These are phyloP conservation scores for Halophytophthora polymorphica DNA, from an alignment of 352 stramenopile species.

Conservation along the genomic window DNA sequence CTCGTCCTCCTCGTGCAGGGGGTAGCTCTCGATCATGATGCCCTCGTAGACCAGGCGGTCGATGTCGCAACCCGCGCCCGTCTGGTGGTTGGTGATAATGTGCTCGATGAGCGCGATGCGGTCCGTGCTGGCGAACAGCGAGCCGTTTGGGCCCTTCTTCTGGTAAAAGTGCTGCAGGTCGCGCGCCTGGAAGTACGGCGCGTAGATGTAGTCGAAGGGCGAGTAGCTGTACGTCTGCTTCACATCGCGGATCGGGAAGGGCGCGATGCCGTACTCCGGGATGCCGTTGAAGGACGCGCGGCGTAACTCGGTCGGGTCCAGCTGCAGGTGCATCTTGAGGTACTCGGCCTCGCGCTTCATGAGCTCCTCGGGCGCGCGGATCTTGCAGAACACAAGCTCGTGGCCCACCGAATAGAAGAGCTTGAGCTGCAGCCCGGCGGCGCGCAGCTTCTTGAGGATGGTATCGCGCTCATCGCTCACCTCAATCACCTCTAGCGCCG, in stretches of 20 bases:
- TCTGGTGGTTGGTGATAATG: constrained; percentile 75
- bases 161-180: constrained; percentile 70
- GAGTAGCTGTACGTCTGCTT: constrained; percentile 75
- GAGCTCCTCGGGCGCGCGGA: constrained; percentile 70
- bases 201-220: constrained; percentile 85
- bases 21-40: constrained; percentile 75
- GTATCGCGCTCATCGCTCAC: constrained; percentile 64
- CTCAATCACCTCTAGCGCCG: constrained; percentile 55
- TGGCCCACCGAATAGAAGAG: constrained; percentile 71
- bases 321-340: constrained; percentile 73
- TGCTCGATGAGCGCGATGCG: constrained; percentile 80
- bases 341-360: constrained; percentile 65
- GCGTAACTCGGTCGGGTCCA: constrained; percentile 60
- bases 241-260: constrained; percentile 78
- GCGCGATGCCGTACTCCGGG: constrained; percentile 65
- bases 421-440: constrained; percentile 59
- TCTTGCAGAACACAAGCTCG: constrained; percentile 81
- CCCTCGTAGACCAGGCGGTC: constrained; percentile 74
- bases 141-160: constrained; percentile 53
- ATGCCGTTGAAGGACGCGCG: constrained; percentile 67
- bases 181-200: constrained; percentile 67
- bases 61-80: constrained; percentile 64
- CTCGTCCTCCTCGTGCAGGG: constrained; percentile 68
- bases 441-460: constrained; percentile 71
- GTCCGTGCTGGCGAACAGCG: constrained; percentile 74